These are phyloP conservation scores for Lyophyllum semitale DNA, from an alignment of 768 basidiomycete genomes.

Conservation along the genomic window DNA sequence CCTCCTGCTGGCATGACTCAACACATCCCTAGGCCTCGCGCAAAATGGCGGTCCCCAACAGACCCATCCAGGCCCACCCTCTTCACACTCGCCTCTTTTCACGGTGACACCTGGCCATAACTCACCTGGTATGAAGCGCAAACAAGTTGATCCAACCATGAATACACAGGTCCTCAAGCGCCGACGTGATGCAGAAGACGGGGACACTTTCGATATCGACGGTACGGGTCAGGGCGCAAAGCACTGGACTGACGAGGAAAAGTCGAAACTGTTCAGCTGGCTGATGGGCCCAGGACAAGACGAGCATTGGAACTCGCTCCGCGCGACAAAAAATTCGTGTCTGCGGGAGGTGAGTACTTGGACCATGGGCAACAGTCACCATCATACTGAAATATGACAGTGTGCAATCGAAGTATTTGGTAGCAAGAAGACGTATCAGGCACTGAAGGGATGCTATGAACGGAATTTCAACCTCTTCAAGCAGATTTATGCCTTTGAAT, in stretches of 20 bases:
- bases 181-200: conserved; percentile 45
- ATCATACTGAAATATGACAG: conserved; percentile 34
- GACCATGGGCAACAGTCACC: background rate
- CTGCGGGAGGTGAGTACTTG: conserved; percentile 61
- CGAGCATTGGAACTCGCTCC: conserved; percentile 77
- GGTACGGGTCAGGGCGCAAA: conserved; percentile 65
- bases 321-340: conserved; percentile 82
- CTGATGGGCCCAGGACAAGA: conserved; percentile 72
- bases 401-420: conserved; percentile 73
- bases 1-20: conserved; percentile 32
- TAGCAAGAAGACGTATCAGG: conserved; percentile 80
- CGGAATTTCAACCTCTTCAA: conserved; percentile 86
- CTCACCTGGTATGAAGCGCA: conserved; percentile 51
- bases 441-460: conserved; percentile 83
- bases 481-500: conserved; percentile 76
- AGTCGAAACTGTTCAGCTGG: conserved; percentile 76
- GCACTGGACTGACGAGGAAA: conserved; percentile 86
- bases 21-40: conserved; percentile 35
- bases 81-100: conserved; percentile 41
- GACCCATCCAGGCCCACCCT: conserved; percentile 32
- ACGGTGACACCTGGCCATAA: conserved; percentile 30
- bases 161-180: conserved; percentile 44
- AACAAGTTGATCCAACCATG: conserved; percentile 44
- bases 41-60: conserved; percentile 33
- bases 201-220: conserved; percentile 45